phyloP scores from a whole-genome alignment of 495 filamentous ascomycete genomes.

The Xylaria curta region DNA sequence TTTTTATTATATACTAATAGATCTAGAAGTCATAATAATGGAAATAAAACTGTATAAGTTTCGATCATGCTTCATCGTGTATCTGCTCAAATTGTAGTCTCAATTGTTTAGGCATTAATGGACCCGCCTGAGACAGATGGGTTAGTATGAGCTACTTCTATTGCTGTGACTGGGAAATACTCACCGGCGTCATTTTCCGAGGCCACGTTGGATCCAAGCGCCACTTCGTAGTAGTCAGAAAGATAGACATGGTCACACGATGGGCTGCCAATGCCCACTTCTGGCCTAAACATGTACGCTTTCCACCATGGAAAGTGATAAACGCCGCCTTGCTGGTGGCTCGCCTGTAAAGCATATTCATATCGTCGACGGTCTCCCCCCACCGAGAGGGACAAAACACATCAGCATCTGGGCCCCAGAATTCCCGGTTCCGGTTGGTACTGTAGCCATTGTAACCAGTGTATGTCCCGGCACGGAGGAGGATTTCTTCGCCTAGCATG shows the following conservation, averaged over 20 bases:
- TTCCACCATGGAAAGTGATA: constrained; percentile 45
- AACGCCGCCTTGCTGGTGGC: constrained; percentile 35
- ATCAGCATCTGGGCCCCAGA: constrained; percentile 35
- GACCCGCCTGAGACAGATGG: neutral
- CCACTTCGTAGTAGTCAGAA: constrained; percentile 4
- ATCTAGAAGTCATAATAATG: neutral
- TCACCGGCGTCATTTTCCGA: constrained; percentile 13
- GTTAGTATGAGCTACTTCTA: neutral
- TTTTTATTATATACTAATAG: neutral
- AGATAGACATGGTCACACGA: constrained; percentile 9
- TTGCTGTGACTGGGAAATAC: neutral
- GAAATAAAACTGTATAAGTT: neutral
- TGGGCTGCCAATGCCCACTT: constrained; percentile 27
- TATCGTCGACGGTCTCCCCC: constrained; percentile 30
- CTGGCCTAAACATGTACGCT: constrained; percentile 42
- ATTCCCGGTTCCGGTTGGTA: constrained; percentile 28
- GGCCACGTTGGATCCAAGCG: constrained; percentile 16
- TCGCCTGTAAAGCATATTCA: constrained; percentile 31
- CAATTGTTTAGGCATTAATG: constrained; percentile 5
- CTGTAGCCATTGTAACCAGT: constrained; percentile 37
- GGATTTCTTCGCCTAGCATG: constrained; percentile 31
- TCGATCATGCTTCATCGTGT: neutral
- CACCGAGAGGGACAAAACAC: constrained; percentile 37
- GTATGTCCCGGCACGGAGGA: constrained; percentile 33
- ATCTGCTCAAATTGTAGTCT: constrained; percentile 1